These are phyloP conservation scores for Auriculariales sp. DNA, from an alignment of 768 basidiomycete species.

Conservation along the genomic window DNA sequence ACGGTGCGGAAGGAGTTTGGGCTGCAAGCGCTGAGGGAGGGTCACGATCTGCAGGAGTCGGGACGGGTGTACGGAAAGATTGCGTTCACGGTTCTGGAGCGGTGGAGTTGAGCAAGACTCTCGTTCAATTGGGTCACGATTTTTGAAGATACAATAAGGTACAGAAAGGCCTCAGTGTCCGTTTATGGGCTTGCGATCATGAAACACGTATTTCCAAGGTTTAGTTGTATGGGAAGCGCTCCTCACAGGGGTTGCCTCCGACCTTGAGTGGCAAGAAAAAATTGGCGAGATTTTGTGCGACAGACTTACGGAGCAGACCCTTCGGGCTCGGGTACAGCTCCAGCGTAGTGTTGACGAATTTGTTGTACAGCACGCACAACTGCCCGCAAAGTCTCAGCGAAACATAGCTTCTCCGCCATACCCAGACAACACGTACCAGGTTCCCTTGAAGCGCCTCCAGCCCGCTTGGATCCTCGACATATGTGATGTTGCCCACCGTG, in stretches of 20 bases:
- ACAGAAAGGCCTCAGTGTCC: too few species aligned
- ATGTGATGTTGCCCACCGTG: slow-evolving; percentile 1
- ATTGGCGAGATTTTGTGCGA: slow-evolving; percentile 1
- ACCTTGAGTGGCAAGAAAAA: background rate
- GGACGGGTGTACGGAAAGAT: background rate
- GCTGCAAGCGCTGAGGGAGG: background rate
- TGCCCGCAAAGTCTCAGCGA: background rate
- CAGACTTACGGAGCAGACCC: background rate
- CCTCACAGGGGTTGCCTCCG: background rate
- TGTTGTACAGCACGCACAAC: slow-evolving; percentile 1
- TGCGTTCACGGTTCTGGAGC: background rate
- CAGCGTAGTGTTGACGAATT: slow-evolving; percentile 1
- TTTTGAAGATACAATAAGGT: too few species aligned
- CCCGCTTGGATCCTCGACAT: background rate
- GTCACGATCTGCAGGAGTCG: background rate
- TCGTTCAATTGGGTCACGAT: too few species aligned
- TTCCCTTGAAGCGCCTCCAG: background rate
- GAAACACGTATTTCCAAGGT: too few species aligned
- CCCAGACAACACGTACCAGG: background rate
- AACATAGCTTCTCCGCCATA: background rate
- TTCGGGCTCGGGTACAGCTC: slow-evolving; percentile 5
- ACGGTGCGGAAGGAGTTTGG: background rate
- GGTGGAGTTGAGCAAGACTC: background rate
- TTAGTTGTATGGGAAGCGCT: background rate
- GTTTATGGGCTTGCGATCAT: too few species aligned